Conservation (phyloP, 228 moss, liverwort and hornwort species). For the Sphagnum magellanicum region DNA sequence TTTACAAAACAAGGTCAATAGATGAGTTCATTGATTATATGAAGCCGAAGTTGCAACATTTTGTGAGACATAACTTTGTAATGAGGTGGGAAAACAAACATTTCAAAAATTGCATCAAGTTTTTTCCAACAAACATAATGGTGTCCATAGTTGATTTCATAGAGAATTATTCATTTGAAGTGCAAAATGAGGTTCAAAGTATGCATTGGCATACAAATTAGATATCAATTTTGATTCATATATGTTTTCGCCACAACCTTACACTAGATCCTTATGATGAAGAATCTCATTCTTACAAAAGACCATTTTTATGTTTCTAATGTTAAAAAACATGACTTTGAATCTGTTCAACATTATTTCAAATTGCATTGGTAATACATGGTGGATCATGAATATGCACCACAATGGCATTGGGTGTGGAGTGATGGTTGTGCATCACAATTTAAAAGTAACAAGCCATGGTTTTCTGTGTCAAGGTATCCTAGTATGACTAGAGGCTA, state of each 20-base stretch:
- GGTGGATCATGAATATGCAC: background rate
- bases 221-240: background rate
- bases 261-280: background rate
- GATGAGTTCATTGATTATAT: background rate
- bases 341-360: background rate
- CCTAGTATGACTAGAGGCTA: background rate
- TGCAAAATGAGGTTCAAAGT: background rate
- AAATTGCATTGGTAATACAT: background rate
- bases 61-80: background rate
- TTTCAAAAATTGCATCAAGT: background rate
- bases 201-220: background rate
- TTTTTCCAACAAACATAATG: background rate
- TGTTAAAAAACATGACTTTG: background rate
- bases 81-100: background rate
- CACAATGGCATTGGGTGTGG: background rate
- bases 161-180: background rate
- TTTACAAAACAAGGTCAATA: background rate
- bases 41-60: background rate
- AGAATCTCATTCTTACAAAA: background rate
- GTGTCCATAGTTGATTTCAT: background rate
- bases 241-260: background rate
- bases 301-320: background rate
- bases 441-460: background rate
- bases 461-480: background rate
- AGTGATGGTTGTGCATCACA: background rate